Evolutionary conservation across 345 rosid species (phyloP), one percentile per base, ranked within the genome.

Genomic region (Dipteronia dyeriana): DNA sequence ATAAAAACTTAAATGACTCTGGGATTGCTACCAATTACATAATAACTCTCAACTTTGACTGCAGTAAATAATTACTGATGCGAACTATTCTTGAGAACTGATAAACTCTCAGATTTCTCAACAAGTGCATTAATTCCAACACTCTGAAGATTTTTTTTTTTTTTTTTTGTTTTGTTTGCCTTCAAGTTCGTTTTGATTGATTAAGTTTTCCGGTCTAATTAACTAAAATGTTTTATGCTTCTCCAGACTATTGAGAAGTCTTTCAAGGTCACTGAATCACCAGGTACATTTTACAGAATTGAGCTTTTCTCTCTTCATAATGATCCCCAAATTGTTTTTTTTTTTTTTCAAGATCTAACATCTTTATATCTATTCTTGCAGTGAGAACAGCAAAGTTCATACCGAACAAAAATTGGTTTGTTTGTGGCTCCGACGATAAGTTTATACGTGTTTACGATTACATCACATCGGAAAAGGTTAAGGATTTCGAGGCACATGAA

Each of bases 361-460:
- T 22, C 10, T 20, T 20, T 5, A 7, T 64, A 65, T 76, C 43
- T 70, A 62, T 51, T 68, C 43, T 77, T 83, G 84, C 96, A 97
- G 99, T 97, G 71, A 89, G 99, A 84, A 90, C 98, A 59, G 98
- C 98, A 59, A 97, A 92, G 87, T 97, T 94, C 83, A 78, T 94
- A 8, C 86, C 97, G 0, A 88, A 92, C 53, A 90, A 91, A 82
- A 97, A 94, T 75, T 97, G 99, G 99, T 88, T 94, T 69, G 96
- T 97, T 66, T 95, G 93, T 79, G 99, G 96, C 75, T 97, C 98
- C 54, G 99, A 94, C 79, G 98, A 94, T 87, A 88, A 88, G 94
- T 85, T 87, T 78, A 83, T 97, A 75, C 99, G 98, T 59, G 96
- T 94, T 59, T 92, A 91, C 83, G 91, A 97, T 73, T 92, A 94